A percentile compares a stretch with the other conserved stretches of the same genome.
These are phyloP conservation scores for Paramecium octaurelia DNA, from an alignment of 73 alveolate genomes.

Conservation along the genomic window DNA sequence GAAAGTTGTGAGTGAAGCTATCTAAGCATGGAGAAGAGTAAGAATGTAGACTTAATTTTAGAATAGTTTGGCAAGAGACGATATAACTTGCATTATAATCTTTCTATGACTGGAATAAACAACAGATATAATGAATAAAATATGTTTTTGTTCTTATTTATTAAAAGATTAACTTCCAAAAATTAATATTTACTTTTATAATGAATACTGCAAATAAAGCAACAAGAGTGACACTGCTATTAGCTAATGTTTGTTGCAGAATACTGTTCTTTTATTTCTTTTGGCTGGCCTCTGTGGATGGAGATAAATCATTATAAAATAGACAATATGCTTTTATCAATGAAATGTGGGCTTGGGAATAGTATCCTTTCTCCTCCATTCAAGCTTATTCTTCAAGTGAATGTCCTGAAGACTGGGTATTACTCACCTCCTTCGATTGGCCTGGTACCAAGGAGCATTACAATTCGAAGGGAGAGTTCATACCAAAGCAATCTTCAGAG, in stretches of 20 bases:
- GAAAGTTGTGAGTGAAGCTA: neutral
- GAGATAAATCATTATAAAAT: neutral
- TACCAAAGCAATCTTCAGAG: neutral
- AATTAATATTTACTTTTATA: neutral
- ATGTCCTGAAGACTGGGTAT: neutral
- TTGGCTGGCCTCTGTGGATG: slow-evolving; percentile 36
- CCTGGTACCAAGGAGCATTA: neutral
- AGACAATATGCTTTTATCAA: neutral
- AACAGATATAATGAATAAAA: neutral
- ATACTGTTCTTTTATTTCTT: slow-evolving; percentile 8
- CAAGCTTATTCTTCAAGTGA: neutral
- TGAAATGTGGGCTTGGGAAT: slow-evolving; percentile 45
- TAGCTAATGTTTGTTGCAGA: neutral
- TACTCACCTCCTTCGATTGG: neutral
- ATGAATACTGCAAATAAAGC: slow-evolving; percentile 14
- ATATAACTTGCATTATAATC: slow-evolving; percentile 55
- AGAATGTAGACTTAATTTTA: neutral
- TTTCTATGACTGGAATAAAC: neutral
- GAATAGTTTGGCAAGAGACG: slow-evolving; percentile 46
- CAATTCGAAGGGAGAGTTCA: neutral
- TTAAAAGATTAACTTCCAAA: neutral
- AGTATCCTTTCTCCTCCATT: neutral
- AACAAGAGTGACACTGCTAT: neutral
- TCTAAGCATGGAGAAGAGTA: slow-evolving; percentile 34
- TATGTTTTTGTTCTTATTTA: neutral